Evolutionary conservation across 768 basidiomycete species (phyloP).

Genomic region (Aureoboletus auriporus): DNA sequence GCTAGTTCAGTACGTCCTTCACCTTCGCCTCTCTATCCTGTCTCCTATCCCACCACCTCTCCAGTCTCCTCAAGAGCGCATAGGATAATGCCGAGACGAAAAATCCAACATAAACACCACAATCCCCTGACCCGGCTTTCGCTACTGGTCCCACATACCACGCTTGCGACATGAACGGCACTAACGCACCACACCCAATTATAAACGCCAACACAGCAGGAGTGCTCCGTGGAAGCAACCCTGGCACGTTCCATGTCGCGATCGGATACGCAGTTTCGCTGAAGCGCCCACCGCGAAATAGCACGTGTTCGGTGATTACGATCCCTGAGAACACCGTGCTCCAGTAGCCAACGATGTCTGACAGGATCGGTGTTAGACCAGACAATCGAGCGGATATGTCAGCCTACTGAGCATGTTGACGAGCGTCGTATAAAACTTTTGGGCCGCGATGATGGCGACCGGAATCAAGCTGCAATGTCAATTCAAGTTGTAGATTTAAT

Average conservation of each 20-base stretch:
- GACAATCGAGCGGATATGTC: not conserved
- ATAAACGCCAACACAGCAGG: constrained; percentile 40
- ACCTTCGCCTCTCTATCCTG: not conserved
- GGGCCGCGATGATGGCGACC: constrained; percentile 44
- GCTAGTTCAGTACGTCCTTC: not conserved
- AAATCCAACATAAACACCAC: constrained; percentile 42
- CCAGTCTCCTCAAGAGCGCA: constrained; percentile 25
- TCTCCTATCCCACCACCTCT: constrained; percentile 16
- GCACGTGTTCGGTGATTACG: constrained; percentile 40
- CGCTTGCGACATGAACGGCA: constrained; percentile 49
- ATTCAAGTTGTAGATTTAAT: not conserved
- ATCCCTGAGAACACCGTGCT: constrained; percentile 34
- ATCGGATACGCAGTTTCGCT: constrained; percentile 33
- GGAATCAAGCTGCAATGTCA: constrained; percentile 37
- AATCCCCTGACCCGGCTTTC: constrained; percentile 40
- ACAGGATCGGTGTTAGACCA: constrained; percentile 13
- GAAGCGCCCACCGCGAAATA: constrained; percentile 37
- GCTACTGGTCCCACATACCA: constrained; percentile 53
- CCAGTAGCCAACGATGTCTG: constrained; percentile 47
- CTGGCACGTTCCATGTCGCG: constrained; percentile 33
- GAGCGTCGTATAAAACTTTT: constrained; percentile 42
- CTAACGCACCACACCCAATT: constrained; percentile 36
- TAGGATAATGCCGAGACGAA: constrained; percentile 32
- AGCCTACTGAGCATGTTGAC: constrained; percentile 37
- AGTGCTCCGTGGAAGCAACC: constrained; percentile 36